Base-by-base conservation (phyloP, 78 protist species). In the Capsaspora owczarzaki region DNA sequence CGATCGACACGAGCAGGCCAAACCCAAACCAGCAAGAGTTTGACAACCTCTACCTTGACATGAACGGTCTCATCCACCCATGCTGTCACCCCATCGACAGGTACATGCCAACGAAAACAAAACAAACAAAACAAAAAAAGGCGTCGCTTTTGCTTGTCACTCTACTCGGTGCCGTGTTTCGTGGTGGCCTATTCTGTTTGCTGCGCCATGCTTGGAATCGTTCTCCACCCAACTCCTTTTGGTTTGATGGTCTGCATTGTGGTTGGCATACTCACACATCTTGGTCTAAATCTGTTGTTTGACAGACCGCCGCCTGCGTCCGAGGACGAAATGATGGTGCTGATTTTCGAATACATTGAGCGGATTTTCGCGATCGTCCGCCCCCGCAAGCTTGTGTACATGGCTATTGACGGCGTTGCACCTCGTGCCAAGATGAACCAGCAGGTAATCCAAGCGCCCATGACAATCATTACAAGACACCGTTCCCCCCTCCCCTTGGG, bases 11-110 rank as follows among this genome's bases (percentile, higher is more conserved):
- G 6, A 19, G 53, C 51, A 1, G 76, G 38, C 25, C 38, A 42
- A 12, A 70, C 51, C 56, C 23, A n/a, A 4, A 46, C 12, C 3
- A 6, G 33, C 51, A 70, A 70, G 23, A 20, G 42, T 3, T 20
- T 23, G 99, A 99, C 88, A 90, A 89, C 82, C 88, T 99, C 31
- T 99, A 99, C 82, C 89, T 99, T 29, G 99, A 99, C 74, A 94
- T 99, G 99, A 98, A 99, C 87, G 99, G 98, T 60, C 85, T 98
- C 75, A 95, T 99, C 76, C 99, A 99, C 79, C 95, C 96, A 2
- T 94, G 99, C 86, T 76, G 87, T 71, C 99, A 95, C 84, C 95
- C 99, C 27, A 93, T 90, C 78, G 88, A 81, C 49, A 23, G n/a
- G n/a, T n/a, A n/a, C n/a, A n/a, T n/a, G n/a, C n/a, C n/a, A n/a